Evolutionary conservation across 805 yeast species (phyloP).

Genomic region (Saturnispora galanensis): DNA sequence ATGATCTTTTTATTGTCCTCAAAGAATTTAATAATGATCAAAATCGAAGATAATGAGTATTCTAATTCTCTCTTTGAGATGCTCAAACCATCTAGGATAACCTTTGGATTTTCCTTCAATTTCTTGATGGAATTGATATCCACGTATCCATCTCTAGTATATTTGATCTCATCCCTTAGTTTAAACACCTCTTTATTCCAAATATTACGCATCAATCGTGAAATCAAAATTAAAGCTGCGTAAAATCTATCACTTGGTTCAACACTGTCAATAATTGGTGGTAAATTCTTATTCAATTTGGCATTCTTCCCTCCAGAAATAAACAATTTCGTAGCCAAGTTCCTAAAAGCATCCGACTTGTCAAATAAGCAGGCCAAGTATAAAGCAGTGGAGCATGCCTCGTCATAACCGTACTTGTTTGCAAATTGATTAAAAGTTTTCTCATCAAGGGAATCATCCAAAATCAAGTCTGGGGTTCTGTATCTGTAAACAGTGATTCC

Average conservation of each 20-base stretch:
- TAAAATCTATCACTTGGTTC: slow-evolving; percentile 84
- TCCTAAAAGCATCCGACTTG: slow-evolving; percentile 40
- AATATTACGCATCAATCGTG: slow-evolving; percentile 66
- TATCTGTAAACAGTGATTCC: slow-evolving; percentile 71
- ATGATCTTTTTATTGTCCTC: slow-evolving; percentile 52
- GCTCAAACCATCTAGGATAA: slow-evolving; percentile 36
- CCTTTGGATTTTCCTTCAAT: slow-evolving; percentile 25
- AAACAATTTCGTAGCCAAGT: slow-evolving; percentile 40
- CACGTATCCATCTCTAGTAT: slow-evolving; percentile 28
- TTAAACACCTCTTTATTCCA: slow-evolving; percentile 71
- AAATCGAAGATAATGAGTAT: slow-evolving; percentile 59
- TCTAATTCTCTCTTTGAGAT: slow-evolving; percentile 47
- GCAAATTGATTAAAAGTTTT: slow-evolving; percentile 58
- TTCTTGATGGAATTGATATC: slow-evolving; percentile 33
- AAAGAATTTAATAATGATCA: slow-evolving; percentile 62
- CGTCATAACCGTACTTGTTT: slow-evolving; percentile 74
- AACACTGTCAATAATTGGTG: slow-evolving; percentile 58
- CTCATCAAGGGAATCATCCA: slow-evolving; percentile 57
- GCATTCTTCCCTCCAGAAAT: slow-evolving; percentile 47
- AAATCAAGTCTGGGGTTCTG: slow-evolving; percentile 70
- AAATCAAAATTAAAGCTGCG: slow-evolving; percentile 69
- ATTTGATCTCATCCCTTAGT: slow-evolving; percentile 25
- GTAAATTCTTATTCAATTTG: slow-evolving; percentile 26
- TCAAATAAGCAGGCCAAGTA: slow-evolving; percentile 72
- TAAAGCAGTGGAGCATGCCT: slow-evolving; percentile 82